These are phyloP conservation scores for Penicillium janthinellum DNA, from an alignment of 2,329 filamentous ascomycete species.

Conservation along the genomic window DNA sequence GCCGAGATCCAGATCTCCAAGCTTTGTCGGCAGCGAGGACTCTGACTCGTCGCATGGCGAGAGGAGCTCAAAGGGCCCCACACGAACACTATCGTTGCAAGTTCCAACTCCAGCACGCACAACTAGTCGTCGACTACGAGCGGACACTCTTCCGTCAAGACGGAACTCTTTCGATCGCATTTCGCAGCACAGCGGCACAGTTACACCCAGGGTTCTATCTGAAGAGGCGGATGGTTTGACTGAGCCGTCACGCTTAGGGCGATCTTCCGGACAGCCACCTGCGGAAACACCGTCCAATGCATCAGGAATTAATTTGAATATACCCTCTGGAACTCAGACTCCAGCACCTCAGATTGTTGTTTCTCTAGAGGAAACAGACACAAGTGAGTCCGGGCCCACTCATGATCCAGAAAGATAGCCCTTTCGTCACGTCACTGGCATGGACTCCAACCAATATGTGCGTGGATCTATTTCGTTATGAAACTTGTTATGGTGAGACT, in stretches of 20 bases:
- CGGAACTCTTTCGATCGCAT: neutral
- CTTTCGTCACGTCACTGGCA: neutral
- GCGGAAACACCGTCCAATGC: neutral
- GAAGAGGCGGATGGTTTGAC: neutral
- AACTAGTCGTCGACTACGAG: conserved; percentile 7
- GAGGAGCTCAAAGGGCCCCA: conserved; percentile 12
- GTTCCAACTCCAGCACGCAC: conserved; percentile 1
- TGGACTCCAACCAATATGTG: too few relatives aligned
- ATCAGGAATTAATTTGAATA: neutral
- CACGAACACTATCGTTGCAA: conserved; percentile 14
- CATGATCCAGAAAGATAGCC: too few relatives aligned
- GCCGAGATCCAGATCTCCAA: conserved; percentile 19
- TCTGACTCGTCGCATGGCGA: conserved; percentile 21
- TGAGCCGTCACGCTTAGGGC: neutral
- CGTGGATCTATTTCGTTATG: neutral
- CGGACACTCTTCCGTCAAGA: conserved; percentile 17
- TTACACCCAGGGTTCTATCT: neutral
- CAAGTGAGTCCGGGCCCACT: neutral
- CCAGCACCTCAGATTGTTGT: neutral
- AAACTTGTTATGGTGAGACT: neutral
- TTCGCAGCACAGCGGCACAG: neutral
- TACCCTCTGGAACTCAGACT: neutral
- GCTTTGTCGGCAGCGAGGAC: conserved; percentile 8
- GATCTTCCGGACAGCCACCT: neutral
- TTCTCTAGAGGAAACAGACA: neutral